Evolutionary conservation across 257 asterid genomes (phyloP), one percentile per base, ranked within the genome.

Genomic region (Forsythia suspensa): DNA sequence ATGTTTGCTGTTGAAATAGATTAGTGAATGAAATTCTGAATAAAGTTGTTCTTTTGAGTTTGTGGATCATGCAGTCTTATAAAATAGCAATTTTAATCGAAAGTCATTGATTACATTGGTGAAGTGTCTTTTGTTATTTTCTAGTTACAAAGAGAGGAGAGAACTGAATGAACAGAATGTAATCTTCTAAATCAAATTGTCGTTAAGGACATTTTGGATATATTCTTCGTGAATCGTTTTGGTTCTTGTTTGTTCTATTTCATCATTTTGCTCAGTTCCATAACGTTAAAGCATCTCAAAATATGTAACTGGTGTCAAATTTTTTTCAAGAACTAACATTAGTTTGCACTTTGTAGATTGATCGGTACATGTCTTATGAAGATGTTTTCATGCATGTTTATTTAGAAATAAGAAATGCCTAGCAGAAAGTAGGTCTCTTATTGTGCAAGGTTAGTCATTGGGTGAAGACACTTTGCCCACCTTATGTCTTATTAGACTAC

Each of bases 1-100:
- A 29, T 29, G 34, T 29, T 29, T 29, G 34, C 34, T 29, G 34
- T 1, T 29, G 34, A 29, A 29, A 29, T 0, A 29, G 76, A 74
- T 37, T 39, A 67, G 44, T 74, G 55, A 78, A 68, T 61, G 75
- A 29, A 78, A 40, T 82, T 69, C 73, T 72, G 71, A 79, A 38
- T 42, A 13, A 67, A 76, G 48, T 63, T 34, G 20, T 61, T 67
- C 34, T 69, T 46, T 70, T 18, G 74, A 38, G 44, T 13, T 29
- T 38, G 73, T 69, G 41, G 34, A 29, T 29, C 34, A 29, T 29
- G 34, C 1, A 29, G 34, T 1, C 34, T 29, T 29, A 29, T 29
- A 29, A 29, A 29, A 29, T 1, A 29, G 34, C 1, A 29, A 29
- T 29, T 29, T 29, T 29, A 29, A 29, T 29, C 1, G 34, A 1